Evolutionary conservation across 306 rosid species (phyloP), one percentile per base, ranked within the genome.

Genomic region (Trifolium fragiferum): DNA sequence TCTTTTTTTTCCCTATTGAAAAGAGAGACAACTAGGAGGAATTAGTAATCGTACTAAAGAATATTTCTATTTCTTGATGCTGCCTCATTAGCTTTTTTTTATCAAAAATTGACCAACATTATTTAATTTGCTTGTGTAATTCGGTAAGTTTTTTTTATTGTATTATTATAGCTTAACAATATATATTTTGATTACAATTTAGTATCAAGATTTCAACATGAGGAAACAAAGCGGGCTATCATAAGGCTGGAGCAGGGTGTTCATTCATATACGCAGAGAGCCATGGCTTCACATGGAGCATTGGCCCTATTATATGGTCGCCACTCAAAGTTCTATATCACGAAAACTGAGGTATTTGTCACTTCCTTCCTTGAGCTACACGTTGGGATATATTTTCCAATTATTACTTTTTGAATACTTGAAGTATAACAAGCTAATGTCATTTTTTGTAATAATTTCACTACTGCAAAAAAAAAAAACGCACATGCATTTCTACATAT

Each of bases 161-260:
- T 8, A 3, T 66, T 35, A 11, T 54, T 37, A 41, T 81, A 68
- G 53, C 50, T 32, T 78, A 60, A 69, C 73, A 40, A 68, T 60
- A 21, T 80, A 51, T 73, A 38, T 62, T 84, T 8, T 68, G 44
- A 72, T 76, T 60, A 46, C 68, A 68, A 53, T 81, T 25, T 82
- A 95, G 99, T 90, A 76, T 78, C 78, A 75, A 92, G 80, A 78
- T 92, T 87, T 82, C 92, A 84, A 73, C 84, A 81, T 69, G 89
- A 85, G 75, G 87, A 85, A 66, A 80, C 96, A 72, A 89, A 86
- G 89, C 86, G 88, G 82, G 69, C 84, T 68, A 86, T 95, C 82
- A 37, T 89, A 68, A 84, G 97, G 87, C 85, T 90, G 84, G 99
- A 95, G 82, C 98, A 90, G 82, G 90, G 90, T 79, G 88, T 89